phyloP scores from a whole-genome alignment of 768 basidiomycete species.

The Inosperma sp. region DNA sequence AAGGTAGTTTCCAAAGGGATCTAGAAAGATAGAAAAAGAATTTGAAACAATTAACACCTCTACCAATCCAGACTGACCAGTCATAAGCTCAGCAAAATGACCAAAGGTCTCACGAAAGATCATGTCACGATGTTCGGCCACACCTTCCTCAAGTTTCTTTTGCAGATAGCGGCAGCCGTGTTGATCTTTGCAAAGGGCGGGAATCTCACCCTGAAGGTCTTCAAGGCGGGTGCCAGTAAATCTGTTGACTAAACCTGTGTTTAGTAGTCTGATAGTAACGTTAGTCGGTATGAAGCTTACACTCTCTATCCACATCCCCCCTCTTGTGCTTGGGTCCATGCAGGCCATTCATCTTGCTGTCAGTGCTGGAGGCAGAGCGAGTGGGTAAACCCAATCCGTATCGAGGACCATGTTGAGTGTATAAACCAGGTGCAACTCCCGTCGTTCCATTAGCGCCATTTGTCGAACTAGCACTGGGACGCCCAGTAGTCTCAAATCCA shows the following conservation, averaged over 20 bases:
- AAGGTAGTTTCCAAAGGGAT: constrained; percentile 98
- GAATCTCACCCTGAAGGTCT: constrained; percentile 93
- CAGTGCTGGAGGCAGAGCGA: constrained; percentile 45
- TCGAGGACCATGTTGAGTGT: constrained; percentile 72
- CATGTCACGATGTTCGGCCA: constrained; percentile 96
- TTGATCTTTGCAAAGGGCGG: constrained; percentile 94
- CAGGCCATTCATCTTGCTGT: constrained; percentile 83
- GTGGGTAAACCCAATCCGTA: constrained; percentile 64
- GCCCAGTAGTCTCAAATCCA: constrained; percentile 47
- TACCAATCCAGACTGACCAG: constrained; percentile 46
- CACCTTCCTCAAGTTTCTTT: constrained; percentile 97
- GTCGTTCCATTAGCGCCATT: constrained; percentile 30
- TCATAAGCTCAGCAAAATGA: constrained; percentile 98
- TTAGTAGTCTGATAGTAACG: constrained; percentile 6
- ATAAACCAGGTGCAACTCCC: constrained; percentile 69
- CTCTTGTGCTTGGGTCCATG: constrained; percentile 94
- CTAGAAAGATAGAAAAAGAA: constrained; percentile 34
- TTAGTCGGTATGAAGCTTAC: constrained; percentile 29
- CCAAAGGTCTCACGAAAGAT: constrained; percentile 98
- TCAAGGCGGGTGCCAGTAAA: constrained; percentile 95
- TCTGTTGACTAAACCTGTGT: constrained; percentile 70
- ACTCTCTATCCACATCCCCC: constrained; percentile 88
- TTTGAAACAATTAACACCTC: constrained; percentile 6
- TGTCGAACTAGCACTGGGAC: constrained; percentile 28
- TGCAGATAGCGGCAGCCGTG: constrained; percentile 98